These are phyloP conservation scores for Castanea crenata DNA, from an alignment of 306 rosid genomes.

Conservation along the genomic window DNA sequence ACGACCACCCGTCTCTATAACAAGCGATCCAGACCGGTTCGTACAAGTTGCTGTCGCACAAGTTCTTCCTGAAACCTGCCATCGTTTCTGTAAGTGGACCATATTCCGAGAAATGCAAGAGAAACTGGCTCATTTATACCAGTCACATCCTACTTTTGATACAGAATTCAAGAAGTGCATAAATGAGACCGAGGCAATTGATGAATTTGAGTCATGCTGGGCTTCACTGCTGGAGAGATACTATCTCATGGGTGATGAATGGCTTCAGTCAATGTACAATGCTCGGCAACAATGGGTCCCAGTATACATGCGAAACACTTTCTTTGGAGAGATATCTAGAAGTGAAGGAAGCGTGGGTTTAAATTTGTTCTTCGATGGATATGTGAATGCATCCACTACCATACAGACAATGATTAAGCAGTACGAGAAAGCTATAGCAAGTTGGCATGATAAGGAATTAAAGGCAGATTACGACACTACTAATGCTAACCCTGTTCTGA, in stretches of 20 bases:
- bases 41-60: conserved; percentile 68
- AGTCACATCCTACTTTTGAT: conserved; percentile 61
- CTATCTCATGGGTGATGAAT: conserved; percentile 69
- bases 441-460: conserved; percentile 76
- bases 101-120: conserved; percentile 61
- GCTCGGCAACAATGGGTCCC: conserved; percentile 81
- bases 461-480: conserved; percentile 80
- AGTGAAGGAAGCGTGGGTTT: conserved; percentile 45
- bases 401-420: conserved; percentile 67
- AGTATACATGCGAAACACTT: conserved; percentile 67
- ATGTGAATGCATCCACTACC: conserved; percentile 66
- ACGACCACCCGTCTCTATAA: conserved; percentile 64
- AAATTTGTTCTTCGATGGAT: conserved; percentile 68
- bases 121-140: conserved; percentile 60
- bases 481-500: conserved; percentile 55
- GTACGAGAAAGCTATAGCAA: conserved; percentile 74
- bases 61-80: conserved; percentile 69
- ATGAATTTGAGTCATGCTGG: conserved; percentile 81
- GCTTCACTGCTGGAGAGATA: conserved; percentile 60
- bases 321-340: conserved; percentile 63
- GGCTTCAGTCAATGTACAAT: conserved; percentile 77
- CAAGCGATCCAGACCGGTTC: conserved; percentile 64
- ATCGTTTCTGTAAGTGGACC: conserved; percentile 63
- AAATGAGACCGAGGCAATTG: conserved; percentile 53
- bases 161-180: conserved; percentile 60